Evolutionary conservation across 495 filamentous ascomycete genomes (phyloP), one percentile per base, ranked within the genome.

Genomic region (Aspergillus sclerotiicarbonarius): DNA sequence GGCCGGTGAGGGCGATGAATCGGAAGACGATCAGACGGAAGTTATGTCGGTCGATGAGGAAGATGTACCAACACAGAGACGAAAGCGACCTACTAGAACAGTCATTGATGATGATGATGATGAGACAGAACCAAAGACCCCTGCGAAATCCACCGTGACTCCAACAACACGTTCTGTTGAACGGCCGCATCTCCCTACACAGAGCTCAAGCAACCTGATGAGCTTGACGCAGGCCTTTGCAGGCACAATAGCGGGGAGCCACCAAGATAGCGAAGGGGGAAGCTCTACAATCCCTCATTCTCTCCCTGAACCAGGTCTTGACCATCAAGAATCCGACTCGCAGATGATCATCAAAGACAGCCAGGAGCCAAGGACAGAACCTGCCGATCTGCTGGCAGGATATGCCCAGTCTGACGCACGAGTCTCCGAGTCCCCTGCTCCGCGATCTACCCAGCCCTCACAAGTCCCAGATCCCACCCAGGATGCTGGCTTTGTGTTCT

Each of bases 221-320:
- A 90, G 91, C 43, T 78, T 96, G 50, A 96, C 91, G 5, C 92
- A 97, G 68, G 90, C 91, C 52, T 97, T 96, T 69, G 88, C 89
- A n/a, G 91, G 90, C 25, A 97, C 92, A 2, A 87, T 97, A 82
- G 89, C 86, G 49, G 83, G 89, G 32, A 84, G 82, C 45, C 63
- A 77, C 25, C 61, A 64, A 6, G 64, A 64, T 31, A 67, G 62
- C 52, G 65, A 60, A 63, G 56, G 54, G 50, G 80, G 77, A 45
- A 77, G 78, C 18, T 54, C 84, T 30, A 75, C 76, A 15, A 80
- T 87, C 35, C 66, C 61, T 0, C 66, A 67, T 44, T 69, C 73
- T 3, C 67, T 85, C 9, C 82, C 86, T 5, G 81, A 84, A 15
- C 83, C 84, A 16, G 75, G 76, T 2, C 72, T 72, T 1, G 58